phyloP scores from a whole-genome alignment of 768 basidiomycete genomes.

The Leccinellum albellum region DNA sequence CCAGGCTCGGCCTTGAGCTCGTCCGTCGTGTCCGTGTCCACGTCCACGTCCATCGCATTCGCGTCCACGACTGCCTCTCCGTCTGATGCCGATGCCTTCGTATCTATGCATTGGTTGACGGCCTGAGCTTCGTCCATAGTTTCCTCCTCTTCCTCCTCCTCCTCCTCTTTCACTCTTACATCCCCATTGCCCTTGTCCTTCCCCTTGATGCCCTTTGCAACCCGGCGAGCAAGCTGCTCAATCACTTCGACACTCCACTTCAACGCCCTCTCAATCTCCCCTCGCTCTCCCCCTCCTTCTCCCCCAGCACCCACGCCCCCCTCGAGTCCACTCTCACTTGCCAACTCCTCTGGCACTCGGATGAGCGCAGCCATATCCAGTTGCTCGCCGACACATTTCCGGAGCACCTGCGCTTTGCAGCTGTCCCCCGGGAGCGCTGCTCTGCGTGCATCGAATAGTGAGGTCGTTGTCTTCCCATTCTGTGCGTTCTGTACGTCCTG shows the following conservation, averaged over 20 bases:
- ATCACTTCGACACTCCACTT: constrained; percentile 55
- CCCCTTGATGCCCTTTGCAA: not conserved
- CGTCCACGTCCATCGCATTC: not conserved
- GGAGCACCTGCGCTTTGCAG: constrained; percentile 1
- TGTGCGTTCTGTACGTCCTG: not conserved
- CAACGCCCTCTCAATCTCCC: constrained; percentile 39
- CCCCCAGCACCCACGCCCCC: constrained; percentile 7
- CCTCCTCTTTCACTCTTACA: not conserved
- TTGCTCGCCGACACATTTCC: constrained; percentile 13
- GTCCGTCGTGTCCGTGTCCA: constrained; percentile 15
- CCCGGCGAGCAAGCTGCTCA: constrained; percentile 30
- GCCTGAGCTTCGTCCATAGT: not conserved
- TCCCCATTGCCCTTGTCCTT: not conserved
- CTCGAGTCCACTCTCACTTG: constrained; percentile 27
- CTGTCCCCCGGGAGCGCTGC: constrained; percentile 12
- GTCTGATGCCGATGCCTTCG: not conserved
- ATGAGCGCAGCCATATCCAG: constrained; percentile 45
- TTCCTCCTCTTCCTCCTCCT: constrained; percentile 15
- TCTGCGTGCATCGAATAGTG: constrained; percentile 13
- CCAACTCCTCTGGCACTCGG: constrained; percentile 38
- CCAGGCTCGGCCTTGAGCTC: constrained; percentile 1
- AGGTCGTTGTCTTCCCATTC: not conserved
- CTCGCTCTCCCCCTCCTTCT: constrained; percentile 35
- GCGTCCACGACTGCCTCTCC: too few relatives aligned
- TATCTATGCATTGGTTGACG: not conserved